phyloP scores from a whole-genome alignment of 2,329 filamentous ascomycete genomes.

The Cytospora chrysosperma region DNA sequence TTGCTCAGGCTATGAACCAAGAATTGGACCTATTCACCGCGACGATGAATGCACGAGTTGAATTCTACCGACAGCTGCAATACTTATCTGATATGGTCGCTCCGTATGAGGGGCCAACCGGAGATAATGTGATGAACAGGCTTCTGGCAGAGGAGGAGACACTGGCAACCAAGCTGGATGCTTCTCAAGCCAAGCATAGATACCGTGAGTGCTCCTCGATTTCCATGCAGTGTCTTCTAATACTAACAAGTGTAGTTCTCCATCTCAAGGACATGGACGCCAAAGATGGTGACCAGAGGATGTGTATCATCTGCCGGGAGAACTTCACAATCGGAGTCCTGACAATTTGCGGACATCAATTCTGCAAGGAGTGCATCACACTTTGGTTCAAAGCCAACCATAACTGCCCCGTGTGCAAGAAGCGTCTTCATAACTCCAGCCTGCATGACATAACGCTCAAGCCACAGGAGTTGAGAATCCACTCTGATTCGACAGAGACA shows the following conservation, averaged over 20 bases:
- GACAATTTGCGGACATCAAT: slow-evolving; percentile 88
- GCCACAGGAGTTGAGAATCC: slow-evolving; percentile 68
- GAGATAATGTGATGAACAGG: slow-evolving; percentile 50
- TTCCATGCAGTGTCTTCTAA: neutral
- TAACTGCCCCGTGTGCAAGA: slow-evolving; percentile 85
- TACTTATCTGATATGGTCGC: slow-evolving; percentile 84
- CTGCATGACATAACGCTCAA: slow-evolving; percentile 86
- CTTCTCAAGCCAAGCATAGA: slow-evolving; percentile 69
- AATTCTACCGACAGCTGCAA: slow-evolving; percentile 90
- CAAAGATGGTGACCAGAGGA: slow-evolving; percentile 61
- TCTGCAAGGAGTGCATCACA: slow-evolving; percentile 83
- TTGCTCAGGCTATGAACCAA: slow-evolving; percentile 51
- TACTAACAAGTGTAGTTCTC: slow-evolving; percentile 41
- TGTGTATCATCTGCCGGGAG: slow-evolving; percentile 84
- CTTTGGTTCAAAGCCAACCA: slow-evolving; percentile 73
- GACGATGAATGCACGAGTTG: slow-evolving; percentile 81
- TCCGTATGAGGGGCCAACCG: slow-evolving; percentile 64
- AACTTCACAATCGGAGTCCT: slow-evolving; percentile 75
- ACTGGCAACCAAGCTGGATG: slow-evolving; percentile 58
- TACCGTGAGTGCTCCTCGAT: slow-evolving; percentile 54
- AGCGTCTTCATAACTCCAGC: slow-evolving; percentile 60
- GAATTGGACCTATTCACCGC: slow-evolving; percentile 75
- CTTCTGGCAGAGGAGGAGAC: slow-evolving; percentile 47
- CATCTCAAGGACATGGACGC: slow-evolving; percentile 58
- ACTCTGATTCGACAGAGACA: slow-evolving; percentile 36